Conservation (phyloP, 2,329 filamentous ascomycete genomes). For the Teratosphaeria nubilosa region DNA sequence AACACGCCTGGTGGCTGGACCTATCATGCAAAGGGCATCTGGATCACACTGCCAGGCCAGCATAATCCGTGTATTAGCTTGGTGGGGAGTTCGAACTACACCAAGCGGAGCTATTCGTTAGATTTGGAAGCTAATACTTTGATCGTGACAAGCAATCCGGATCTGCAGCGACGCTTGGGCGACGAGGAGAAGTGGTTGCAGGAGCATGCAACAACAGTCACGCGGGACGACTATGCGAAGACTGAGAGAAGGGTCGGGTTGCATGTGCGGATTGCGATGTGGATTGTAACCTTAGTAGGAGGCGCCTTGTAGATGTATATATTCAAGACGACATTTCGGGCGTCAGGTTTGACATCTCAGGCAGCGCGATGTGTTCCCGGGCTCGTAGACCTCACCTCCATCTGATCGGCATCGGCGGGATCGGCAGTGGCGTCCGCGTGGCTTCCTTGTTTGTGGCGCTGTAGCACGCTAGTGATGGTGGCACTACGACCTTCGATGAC, state of each 20-base stretch:
- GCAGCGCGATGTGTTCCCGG: not conserved
- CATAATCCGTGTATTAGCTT: slow-evolving; percentile 65
- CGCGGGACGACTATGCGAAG: slow-evolving; percentile 66
- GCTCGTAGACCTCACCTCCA: not conserved
- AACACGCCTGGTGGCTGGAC: slow-evolving; percentile 82
- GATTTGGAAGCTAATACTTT: slow-evolving; percentile 85
- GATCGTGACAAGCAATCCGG: slow-evolving; percentile 68
- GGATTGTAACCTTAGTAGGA: slow-evolving; percentile 76
- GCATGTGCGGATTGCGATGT: slow-evolving; percentile 83
- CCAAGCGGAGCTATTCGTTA: slow-evolving; percentile 80
- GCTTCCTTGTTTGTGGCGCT: not conserved
- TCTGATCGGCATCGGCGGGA: not conserved
- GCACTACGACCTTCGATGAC: not conserved
- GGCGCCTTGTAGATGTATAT: slow-evolving; percentile 58
- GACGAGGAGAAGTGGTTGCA: slow-evolving; percentile 75
- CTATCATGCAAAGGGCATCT: slow-evolving; percentile 94
- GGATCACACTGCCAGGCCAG: slow-evolving; percentile 62
- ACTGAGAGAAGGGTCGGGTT: slow-evolving; percentile 76
- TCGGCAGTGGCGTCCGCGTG: not conserved
- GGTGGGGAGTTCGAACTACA: slow-evolving; percentile 91
- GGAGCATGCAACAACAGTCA: slow-evolving; percentile 58
- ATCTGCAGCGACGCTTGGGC: slow-evolving; percentile 60
- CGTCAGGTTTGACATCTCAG: not conserved
- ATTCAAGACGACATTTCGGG: not conserved
- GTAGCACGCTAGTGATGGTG: not conserved